Base-by-base conservation (phyloP, 305 asterid genomes). In the Fraxinus baroniana region DNA sequence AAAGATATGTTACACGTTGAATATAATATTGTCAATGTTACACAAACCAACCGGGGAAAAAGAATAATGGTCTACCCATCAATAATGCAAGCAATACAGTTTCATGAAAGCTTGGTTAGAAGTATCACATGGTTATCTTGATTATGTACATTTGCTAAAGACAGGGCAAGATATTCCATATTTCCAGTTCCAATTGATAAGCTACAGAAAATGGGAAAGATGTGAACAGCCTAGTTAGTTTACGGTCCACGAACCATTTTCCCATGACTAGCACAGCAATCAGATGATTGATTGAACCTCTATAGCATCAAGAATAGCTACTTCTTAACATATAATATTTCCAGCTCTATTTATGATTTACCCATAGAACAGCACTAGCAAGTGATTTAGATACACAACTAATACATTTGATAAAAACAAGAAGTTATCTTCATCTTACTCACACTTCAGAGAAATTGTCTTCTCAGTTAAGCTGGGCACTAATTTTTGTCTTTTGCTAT, bases 401-500 rank as follows among this genome's bases (percentile, higher is more conserved):
- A 28, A 2, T 68, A 28, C 74, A 28, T 68, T 68, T 68, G 37
- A 68, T 9, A n/a, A 18, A 68, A 68, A 68, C 37, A 13, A 26
- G 12, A 60, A n/a, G 37, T 68, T 68, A 4, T 68, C 20, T 68
- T 68, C 36, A 68, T 26, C 74, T 24, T 68, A 28, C 28, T 28
- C 26, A 64, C 72, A 22, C 6, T 8, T 8, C 33, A 64, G 5
- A 68, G 20, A 28, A 68, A 60, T 66, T 0, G 17, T 68, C 74
- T 68, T 68, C 74, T 28, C 74, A 28, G 6, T 26, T 9, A 80
- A 9, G 83, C 46, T 70, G 3, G 72, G 36, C 33, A 1, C 18
- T 66, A 85, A 72, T 73, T 83, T 78, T 73, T 18, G 32, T 32
- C 74, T 26, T 22, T 71, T 79, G 39, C 76, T 76, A 74, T 72